Evolutionary conservation across 2,329 filamentous ascomycete species (phyloP), one percentile per base, ranked within the genome.

Genomic region (Epichloe scottii): DNA sequence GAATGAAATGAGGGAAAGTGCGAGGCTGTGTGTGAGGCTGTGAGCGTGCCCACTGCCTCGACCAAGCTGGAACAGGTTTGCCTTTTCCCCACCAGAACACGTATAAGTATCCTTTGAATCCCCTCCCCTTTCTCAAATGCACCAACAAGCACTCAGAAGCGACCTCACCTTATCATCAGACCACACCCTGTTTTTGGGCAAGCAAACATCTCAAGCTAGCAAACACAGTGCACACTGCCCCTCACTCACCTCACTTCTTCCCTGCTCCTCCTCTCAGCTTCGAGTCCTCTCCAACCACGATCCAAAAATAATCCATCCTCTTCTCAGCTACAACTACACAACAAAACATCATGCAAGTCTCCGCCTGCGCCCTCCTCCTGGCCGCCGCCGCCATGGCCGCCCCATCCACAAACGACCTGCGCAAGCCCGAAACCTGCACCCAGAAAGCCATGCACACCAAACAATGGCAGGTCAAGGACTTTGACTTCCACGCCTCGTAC

Each of bases 401-500:
- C 17, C 60, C 62, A 1, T 48, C 59, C 12, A 47, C 46, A 17
- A 38, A 23, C 37, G 48, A 49, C 8, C 45, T 49, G 26, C 46
- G 21, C 48, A 45, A 46, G 41, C 1, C 37, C 38, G 40, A 54
- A 37, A 46, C 40, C 15, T 66, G 62, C 56, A 57, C 56, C 6
- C 10, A 48, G 7, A 50, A 51, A 44, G 62, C 62, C 7, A 48
- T 47, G 37, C 48, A 53, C 33, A 46, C 62, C 46, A 45, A 34
- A 7, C 43, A 54, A 8, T 78, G 74, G 73, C 62, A 59, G 1
- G 57, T 77, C 42, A 56, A 64, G 44, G 59, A 64, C 60, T 74
- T 79, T 53, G 67, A 71, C 60, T 78, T 67, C 66, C 69, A 73
- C 60, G 69, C 69, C n/a, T 68, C 64, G 11, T 75, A 72, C 60